Evolutionary conservation across 1,284 basidiomycete genomes (phyloP), one percentile per base, ranked within the genome.

Genomic region (Rhodotorula mucilaginosa): DNA sequence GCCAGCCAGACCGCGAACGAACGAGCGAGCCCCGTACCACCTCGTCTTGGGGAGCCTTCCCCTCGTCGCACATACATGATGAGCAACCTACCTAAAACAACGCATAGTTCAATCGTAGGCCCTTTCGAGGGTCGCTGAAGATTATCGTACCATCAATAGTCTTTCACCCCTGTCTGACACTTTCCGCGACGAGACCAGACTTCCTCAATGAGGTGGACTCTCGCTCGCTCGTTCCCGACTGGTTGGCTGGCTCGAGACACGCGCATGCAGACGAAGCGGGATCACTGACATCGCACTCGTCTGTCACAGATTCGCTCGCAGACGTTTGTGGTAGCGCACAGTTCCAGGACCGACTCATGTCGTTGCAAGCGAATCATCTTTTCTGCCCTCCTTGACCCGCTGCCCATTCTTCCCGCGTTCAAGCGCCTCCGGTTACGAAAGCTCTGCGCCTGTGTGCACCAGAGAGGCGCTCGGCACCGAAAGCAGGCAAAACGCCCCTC

Each of bases 91-190:
- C 46, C 58, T 47, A 60, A 56, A 56, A 26, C n/a, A 56, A n/a
- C 19, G 58, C 58, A 60, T 60, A 46, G 46, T 44, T 60, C 46
- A 44, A 60, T 47, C 58, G 44, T 60, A 47, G 46, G 31, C 58
- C 39, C 23, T 31, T 46, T n/a, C n/a, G 21, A 44, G 44, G 58
- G 58, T 46, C 58, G 46, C 7, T 47, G 58, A 60, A 56, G 54
- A 60, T 46, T 26, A 47, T 60, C 58, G 46, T 60, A 29, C n/a
- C 54, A 26, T 47, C 44, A 46, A 60, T 46, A 44, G 58, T 60
- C 58, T 60, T 60, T 60, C 58, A 60, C 58, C 58, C 58, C 58
- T 60, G 46, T 60, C 58, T 60, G 58, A 60, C 23, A n/a, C 58
- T 7, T n/a, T 21, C 19, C 29, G 23, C 21, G 10, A 44, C 10